These are phyloP conservation scores for Amanita thiersii DNA, from an alignment of 768 basidiomycete species.

Conservation along the genomic window DNA sequence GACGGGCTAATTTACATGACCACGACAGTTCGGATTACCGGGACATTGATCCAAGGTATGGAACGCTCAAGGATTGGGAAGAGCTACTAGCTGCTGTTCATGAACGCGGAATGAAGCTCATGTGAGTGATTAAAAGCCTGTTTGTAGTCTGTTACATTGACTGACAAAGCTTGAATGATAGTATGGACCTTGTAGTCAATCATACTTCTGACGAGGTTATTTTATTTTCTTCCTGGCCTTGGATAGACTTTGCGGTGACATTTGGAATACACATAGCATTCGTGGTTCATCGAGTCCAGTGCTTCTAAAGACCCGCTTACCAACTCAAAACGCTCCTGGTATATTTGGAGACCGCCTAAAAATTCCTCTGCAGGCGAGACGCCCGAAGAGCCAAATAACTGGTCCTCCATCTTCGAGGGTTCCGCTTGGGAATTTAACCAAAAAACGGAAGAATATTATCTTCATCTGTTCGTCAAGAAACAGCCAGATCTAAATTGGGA, in stretches of 20 bases:
- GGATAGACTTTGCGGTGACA: not conserved
- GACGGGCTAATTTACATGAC: too few relatives aligned
- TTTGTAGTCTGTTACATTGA: not conserved
- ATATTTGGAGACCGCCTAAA: constrained; percentile 61
- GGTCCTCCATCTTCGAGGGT: constrained; percentile 61
- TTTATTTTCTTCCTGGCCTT: not conserved
- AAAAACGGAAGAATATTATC: constrained; percentile 59
- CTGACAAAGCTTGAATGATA: constrained; percentile 16
- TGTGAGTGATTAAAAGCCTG: constrained; percentile 31
- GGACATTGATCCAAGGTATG: constrained; percentile 56
- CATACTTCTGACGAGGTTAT: constrained; percentile 60
- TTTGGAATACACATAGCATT: constrained; percentile 37
- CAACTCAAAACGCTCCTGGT: constrained; percentile 66
- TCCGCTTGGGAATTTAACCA: constrained; percentile 70
- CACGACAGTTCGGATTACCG: constrained; percentile 53
- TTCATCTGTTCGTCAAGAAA: constrained; percentile 57
- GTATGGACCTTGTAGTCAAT: constrained; percentile 75
- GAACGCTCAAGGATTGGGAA: constrained; percentile 56
- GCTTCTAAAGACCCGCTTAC: constrained; percentile 35
- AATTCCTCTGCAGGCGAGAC: constrained; percentile 40
- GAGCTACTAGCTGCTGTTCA: constrained; percentile 45
- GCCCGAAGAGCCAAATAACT: constrained; percentile 63
- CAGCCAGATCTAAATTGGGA: constrained; percentile 81
- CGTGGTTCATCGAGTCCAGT: constrained; percentile 59
- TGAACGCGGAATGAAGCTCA: constrained; percentile 59